Evolutionary conservation across 176 grass and related monocot species (phyloP), one percentile per base, ranked within the genome.

Genomic region (Tuctoria greenei): DNA sequence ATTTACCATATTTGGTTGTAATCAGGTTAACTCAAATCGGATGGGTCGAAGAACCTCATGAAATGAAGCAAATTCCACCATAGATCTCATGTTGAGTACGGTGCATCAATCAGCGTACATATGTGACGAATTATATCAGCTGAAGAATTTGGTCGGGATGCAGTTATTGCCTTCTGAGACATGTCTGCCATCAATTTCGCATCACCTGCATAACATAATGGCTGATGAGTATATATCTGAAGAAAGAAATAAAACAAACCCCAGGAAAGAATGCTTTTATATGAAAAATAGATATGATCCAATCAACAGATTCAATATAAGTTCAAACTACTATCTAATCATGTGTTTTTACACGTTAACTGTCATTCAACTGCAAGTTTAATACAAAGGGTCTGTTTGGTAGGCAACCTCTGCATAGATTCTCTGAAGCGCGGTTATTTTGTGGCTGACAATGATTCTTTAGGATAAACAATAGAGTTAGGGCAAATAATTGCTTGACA

Each of bases 161-260:
- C 84, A 73, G 69, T 85, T 50, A 88, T 51, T 78, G 93, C 93
- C 88, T 90, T 97, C 65, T 86, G 77, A 47, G 85, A 86, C 79
- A 97, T 97, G 60, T 93, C 93, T 71, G 88, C 74, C 88, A 87
- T 93, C 69, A 97, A 69, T 66, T 81, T 90, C 44, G 84, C 85
- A 82, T 97, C 81, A 84, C 90, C 93, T 97, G 80, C 64, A 86
- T 60, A 69, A 79, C 58, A 47, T 47, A 61, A 78, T 63, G 51
- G 12, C 26, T 38, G 21, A 61, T 21, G 24, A 41, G 76, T 41
- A 63, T 50, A 60, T 24, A 28, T 55, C 41, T 76, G 63, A 76
- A 47, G 14, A 35, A 73, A 37, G 20, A 58, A 51, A 56, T 38
- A 69, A 17, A 28, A 50, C 11, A 14, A 71, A 34, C 0, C n/a